Percentiles rank a stretch among this genome's conserved stretches.
Evolutionary conservation across 257 asterid species (phyloP).

Genomic region (Solanum lignicaule): DNA sequence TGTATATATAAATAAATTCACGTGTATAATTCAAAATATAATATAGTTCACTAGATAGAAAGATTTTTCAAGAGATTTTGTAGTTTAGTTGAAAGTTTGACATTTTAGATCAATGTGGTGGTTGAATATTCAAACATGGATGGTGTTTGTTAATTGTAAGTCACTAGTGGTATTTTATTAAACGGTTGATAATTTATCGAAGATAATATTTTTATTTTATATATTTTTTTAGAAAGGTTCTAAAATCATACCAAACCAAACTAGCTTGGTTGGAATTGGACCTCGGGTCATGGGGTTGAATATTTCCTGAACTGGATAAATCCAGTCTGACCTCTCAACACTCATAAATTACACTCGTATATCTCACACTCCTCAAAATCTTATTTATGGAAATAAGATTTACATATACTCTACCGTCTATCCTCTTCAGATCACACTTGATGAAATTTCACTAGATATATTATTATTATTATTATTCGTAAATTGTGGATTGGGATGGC

Average conservation of each 20-base stretch:
- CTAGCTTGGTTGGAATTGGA: background rate
- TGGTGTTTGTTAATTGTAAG: too few relatives aligned
- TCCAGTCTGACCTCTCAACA: background rate
- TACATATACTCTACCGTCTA: too few relatives aligned
- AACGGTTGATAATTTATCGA: too few relatives aligned
- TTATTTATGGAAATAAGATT: too few relatives aligned
- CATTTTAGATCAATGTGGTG: background rate
- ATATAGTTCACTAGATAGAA: background rate
- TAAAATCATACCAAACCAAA: too few relatives aligned
- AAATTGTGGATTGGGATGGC: accelerated
- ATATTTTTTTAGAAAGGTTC: accelerated
- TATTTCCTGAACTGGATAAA: background rate
- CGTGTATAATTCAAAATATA: background rate
- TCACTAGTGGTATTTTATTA: background rate
- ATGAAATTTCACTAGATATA: too few relatives aligned
- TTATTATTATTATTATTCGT: too few relatives aligned
- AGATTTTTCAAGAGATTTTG: background rate
- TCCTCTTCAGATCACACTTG: accelerated
- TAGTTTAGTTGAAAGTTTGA: too few relatives aligned
- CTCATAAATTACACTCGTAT: too few relatives aligned
- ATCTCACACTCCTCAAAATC: too few relatives aligned
- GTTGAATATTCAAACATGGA: background rate
- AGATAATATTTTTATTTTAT: too few relatives aligned
- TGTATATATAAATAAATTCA: background rate
- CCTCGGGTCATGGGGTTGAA: background rate